Base-by-base conservation (phyloP, 768 basidiomycete genomes). In the Hemileccinum rubropunctum region DNA sequence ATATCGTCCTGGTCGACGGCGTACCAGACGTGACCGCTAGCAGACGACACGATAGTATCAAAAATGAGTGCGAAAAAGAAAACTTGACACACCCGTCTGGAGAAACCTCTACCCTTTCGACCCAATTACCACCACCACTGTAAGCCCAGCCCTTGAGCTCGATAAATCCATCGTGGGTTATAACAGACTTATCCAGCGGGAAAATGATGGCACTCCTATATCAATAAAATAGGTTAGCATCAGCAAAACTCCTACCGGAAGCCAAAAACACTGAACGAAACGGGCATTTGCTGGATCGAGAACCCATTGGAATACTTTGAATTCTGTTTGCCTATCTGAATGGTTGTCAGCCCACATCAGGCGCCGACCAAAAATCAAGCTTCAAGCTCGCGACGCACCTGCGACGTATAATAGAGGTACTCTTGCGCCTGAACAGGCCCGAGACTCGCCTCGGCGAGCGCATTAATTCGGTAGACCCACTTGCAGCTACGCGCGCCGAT, bases 271-370 rank as follows among this genome's bases (percentile, higher is more conserved):
- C 78, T 27, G 36, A 30, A 79, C 76, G 79, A 81, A 6, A 81
- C 79, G 3, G 78, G 80, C 79, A 81, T 80, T 45, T 77, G 73
- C 52, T 76, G 74, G 51, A 81, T 81, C 4, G 77, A 78, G 59
- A 81, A 81, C 5, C 79, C 79, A 57, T 76, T 78, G 21, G 77
- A 79, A 44, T 75, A 76, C 52, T 71, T 73, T 6, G 65, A 62
- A 50, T 81, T 81, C 49, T 80, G 77, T 61, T 80, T 81, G 18
- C 78, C 50, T 2, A 48, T 57, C 56, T 57, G 13, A 8, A 46
- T 30, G 6, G 1, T 10, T 5, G 2, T 30, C 20, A 8, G 6
- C 13, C 7, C 9, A 23, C 3, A 17, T 56, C 44, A 42, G 27
- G 15, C 6, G 4, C 18, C 14, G 18, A 17, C 7, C 4, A 20